phyloP scores from a whole-genome alignment of 805 yeast genomes.

The Maudiozyma serrabonitensis region DNA sequence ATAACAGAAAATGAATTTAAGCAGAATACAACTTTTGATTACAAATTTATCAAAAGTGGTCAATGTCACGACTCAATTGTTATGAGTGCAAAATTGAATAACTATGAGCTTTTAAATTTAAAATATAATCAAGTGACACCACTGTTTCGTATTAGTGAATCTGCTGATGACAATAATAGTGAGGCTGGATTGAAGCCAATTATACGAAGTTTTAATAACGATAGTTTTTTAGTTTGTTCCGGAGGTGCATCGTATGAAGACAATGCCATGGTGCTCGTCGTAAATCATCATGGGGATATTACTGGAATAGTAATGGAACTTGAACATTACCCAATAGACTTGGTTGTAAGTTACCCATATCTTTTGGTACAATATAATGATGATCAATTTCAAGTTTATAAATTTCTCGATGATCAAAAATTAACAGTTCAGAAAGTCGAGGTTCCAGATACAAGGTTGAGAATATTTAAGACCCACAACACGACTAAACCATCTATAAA shows the following conservation, averaged over 20 bases:
- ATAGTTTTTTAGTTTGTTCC: slow-evolving; percentile 20
- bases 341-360: slow-evolving; percentile 19
- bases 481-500: slow-evolving; percentile 6
- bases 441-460: neutral
- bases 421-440: slow-evolving; percentile 4
- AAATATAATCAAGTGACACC: slow-evolving; percentile 12
- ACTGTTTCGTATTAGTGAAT: slow-evolving; percentile 24
- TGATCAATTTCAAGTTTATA: slow-evolving; percentile 4
- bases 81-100: slow-evolving; percentile 16
- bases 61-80: slow-evolving; percentile 9
- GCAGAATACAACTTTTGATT: slow-evolving; percentile 7
- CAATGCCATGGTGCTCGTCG: slow-evolving; percentile 25
- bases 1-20: slow-evolving; percentile 7
- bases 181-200: slow-evolving; percentile 14
- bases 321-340: slow-evolving; percentile 18
- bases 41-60: slow-evolving; percentile 8
- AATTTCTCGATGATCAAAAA: neutral
- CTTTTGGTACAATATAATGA: slow-evolving; percentile 14
- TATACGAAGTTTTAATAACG: slow-evolving; percentile 11
- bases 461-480: slow-evolving; percentile 10
- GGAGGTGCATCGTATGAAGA: slow-evolving; percentile 22
- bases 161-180: slow-evolving; percentile 5
- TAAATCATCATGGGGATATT: slow-evolving; percentile 25
- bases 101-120: slow-evolving; percentile 20
- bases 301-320: slow-evolving; percentile 24